phyloP scores from a whole-genome alignment of 2,329 filamentous ascomycete genomes.

The Sporothrix brasiliensis region DNA sequence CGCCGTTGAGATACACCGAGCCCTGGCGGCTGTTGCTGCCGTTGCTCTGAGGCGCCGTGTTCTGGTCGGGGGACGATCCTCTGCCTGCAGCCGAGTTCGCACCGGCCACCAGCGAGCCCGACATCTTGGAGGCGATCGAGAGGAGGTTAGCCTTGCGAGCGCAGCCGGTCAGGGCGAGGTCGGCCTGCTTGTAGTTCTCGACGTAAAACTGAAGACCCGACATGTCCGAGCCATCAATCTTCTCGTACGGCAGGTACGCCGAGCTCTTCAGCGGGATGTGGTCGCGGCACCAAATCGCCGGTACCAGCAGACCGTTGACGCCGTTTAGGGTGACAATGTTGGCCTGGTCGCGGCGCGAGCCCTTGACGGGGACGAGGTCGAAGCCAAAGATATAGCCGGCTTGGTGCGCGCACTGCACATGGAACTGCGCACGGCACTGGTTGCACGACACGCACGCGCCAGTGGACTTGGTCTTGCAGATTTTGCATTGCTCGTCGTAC shows the following conservation, averaged over 20 bases:
- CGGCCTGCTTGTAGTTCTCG: constrained; percentile 91
- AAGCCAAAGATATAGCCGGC: constrained; percentile 84
- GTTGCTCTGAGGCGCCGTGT: constrained; percentile 22
- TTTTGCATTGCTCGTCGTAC: constrained; percentile 78
- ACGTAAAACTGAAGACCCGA: constrained; percentile 86
- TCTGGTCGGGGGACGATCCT: constrained; percentile 13
- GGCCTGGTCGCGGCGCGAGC: constrained; percentile 78
- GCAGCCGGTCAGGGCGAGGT: constrained; percentile 85
- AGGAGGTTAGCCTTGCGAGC: constrained; percentile 87
- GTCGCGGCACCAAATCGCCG: constrained; percentile 88
- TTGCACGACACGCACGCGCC: constrained; percentile 84
- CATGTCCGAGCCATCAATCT: constrained; percentile 68
- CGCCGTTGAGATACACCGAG: constrained; percentile 24
- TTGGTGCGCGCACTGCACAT: constrained; percentile 88
- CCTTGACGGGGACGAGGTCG: constrained; percentile 86
- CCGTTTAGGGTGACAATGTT: constrained; percentile 78
- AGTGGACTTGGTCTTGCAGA: constrained; percentile 65
- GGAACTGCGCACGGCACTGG: constrained; percentile 70
- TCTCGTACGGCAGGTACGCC: constrained; percentile 78
- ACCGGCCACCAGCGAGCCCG: not conserved
- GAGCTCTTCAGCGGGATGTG: constrained; percentile 73
- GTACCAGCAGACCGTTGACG: constrained; percentile 81
- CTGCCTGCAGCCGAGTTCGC: not conserved
- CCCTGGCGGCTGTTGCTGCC: constrained; percentile 28
- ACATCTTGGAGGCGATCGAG: constrained; percentile 63